phyloP scores from a whole-genome alignment of 495 filamentous ascomycete genomes.

The Jackrogersella multiformis region DNA sequence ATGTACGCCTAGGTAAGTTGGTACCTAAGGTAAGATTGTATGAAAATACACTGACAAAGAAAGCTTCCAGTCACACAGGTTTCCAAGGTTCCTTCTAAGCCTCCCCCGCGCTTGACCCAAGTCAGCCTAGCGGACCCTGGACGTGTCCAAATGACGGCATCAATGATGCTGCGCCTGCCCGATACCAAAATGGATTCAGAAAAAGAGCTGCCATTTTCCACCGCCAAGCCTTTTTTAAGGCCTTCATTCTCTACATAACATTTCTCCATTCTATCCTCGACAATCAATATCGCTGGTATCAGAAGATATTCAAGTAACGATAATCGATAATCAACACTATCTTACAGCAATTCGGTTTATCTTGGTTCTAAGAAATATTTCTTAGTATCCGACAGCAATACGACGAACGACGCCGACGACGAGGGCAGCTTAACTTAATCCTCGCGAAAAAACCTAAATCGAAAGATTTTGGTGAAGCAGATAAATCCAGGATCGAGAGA shows the following conservation, averaged over 20 bases:
- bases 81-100: not conserved
- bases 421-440: too few species aligned
- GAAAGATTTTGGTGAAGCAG: not conserved
- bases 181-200: conserved; percentile 17
- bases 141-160: conserved; percentile 43
- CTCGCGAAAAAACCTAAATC: too few species aligned
- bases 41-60: not conserved
- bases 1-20: not conserved
- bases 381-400: not conserved
- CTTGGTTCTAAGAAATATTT: not conserved
- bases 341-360: not conserved
- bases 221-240: conserved; percentile 9
- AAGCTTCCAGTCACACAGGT: not conserved
- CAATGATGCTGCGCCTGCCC: conserved; percentile 42
- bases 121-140: conserved; percentile 31
- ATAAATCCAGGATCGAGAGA: not conserved
- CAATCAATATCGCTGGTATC: not conserved
- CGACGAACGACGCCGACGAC: not conserved
- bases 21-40: not conserved
- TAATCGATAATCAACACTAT: too few species aligned
- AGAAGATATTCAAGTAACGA: not conserved
- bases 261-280: not conserved
- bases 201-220: conserved; percentile 1
- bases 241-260: not conserved
- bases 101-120: conserved; percentile 28